phyloP scores from a whole-genome alignment of 192 early-diverging fungal species.

The Rhizoclosmatium sp. region DNA sequence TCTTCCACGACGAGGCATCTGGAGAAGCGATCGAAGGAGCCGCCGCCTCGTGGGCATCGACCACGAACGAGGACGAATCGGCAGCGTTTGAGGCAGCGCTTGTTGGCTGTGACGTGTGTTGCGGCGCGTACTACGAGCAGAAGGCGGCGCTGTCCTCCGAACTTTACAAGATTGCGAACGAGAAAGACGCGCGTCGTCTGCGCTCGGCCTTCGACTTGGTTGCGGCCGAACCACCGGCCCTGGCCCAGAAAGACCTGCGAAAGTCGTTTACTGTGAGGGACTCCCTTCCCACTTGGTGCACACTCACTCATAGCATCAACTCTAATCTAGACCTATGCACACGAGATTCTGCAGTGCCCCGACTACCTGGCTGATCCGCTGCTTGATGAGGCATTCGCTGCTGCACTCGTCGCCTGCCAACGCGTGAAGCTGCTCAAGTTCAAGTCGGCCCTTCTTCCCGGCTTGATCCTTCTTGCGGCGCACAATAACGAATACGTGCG shows the following conservation, averaged over 20 bases:
- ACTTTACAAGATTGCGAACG: neutral
- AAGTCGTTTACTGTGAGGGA: neutral
- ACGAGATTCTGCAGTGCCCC: conserved; percentile 24
- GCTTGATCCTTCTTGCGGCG: conserved; percentile 21
- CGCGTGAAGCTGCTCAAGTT: conserved; percentile 19
- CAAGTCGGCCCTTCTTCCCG: conserved; percentile 21
- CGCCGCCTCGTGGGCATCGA: too few species aligned
- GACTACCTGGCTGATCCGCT: neutral
- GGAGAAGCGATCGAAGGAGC: too few species aligned
- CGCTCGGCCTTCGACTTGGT: neutral
- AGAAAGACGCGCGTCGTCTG: neutral
- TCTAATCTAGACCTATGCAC: conserved; percentile 9
- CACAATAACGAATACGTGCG: conserved; percentile 13
- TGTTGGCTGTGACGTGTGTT: conserved; percentile 1
- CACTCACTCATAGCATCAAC: neutral
- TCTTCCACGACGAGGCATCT: neutral
- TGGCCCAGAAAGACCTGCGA: neutral
- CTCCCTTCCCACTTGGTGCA: neutral
- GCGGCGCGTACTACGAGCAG: neutral
- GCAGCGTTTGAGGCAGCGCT: neutral
- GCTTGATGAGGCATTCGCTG: neutral
- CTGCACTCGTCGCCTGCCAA: conserved; percentile 20
- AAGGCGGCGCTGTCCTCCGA: neutral
- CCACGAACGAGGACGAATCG: too few species aligned
- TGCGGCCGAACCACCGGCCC: neutral